phyloP scores from a whole-genome alignment of 2,329 filamentous ascomycete species.

The Cryphonectria nitschkei region DNA sequence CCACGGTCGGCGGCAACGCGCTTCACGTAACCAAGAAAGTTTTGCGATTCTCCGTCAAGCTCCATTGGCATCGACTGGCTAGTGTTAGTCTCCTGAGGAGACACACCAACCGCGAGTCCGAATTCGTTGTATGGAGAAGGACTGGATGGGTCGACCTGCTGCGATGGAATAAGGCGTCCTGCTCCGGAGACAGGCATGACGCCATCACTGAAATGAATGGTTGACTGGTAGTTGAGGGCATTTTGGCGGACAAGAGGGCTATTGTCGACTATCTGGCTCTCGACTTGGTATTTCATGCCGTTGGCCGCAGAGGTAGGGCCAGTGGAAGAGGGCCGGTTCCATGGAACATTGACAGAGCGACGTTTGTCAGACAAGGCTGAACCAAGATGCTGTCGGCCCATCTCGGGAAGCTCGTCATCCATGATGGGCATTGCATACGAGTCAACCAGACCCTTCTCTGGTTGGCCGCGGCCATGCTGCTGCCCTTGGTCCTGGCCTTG shows the following conservation, averaged over 20 bases:
- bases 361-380: conserved; percentile 37
- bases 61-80: conserved; percentile 40
- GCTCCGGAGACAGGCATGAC: conserved; percentile 38
- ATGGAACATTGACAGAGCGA: conserved; percentile 49
- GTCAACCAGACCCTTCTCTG: conserved; percentile 28
- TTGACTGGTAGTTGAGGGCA: conserved; percentile 42
- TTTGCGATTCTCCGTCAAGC: conserved; percentile 50
- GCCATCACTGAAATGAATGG: conserved; percentile 54
- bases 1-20: conserved; percentile 37
- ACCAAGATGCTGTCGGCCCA: conserved; percentile 35
- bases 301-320: conserved; percentile 52
- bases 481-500: conserved; percentile 25
- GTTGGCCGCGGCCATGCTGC: conserved; percentile 20
- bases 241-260: conserved; percentile 45
- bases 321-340: conserved; percentile 54
- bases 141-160: conserved; percentile 34
- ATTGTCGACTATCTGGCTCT: conserved; percentile 37
- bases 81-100: conserved; percentile 32
- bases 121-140: conserved; percentile 38
- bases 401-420: conserved; percentile 32
- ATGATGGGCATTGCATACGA: conserved; percentile 31
- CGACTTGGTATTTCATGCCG: conserved; percentile 43
- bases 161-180: conserved; percentile 38
- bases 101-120: conserved; percentile 28
- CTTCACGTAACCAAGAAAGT: conserved; percentile 52